Evolutionary conservation across 257 asterid genomes (phyloP), one percentile per base, ranked within the genome.

Genomic region (Voacanga thouarsii): DNA sequence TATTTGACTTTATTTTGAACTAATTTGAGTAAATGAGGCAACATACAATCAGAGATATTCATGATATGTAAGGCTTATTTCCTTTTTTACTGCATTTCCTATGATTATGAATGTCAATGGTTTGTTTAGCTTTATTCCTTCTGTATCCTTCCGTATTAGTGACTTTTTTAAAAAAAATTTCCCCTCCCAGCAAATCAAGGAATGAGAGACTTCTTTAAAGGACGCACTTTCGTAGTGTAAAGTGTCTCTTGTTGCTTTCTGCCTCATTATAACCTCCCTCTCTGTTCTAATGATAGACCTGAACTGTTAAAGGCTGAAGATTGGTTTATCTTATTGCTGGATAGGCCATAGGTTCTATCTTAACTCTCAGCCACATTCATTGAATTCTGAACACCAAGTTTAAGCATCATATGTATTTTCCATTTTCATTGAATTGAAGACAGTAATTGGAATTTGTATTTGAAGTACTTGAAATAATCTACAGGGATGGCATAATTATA

Each of bases 401-500:
- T 24, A 9, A 51, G 23, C n/a, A 30, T 21, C 43, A 33, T 30
- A 19, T 28, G 39, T 51, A 30, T 37, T 74, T 74, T 12, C 56
- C 19, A 2, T 28, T 16, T 24, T 60, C 66, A 18, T n/a, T 1
- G 74, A 12, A 75, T 75, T 66, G 44, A 16, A 18, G 78, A 44
- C 9, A 21, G 33, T 19, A 14, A 21, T 12, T 57, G 15, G 28
- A 30, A 53, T 60, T 57, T 73, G 82, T 3, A 26, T 43, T 69
- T n/a, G 43, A 61, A 51, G 26, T 28, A 24, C 44, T 57, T 71
- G 51, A 39, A 43, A 23, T 45, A 61, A 68, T 71, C 77, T 71
- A 60, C 85, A 92, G 97, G 97, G 96, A 76, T 43, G 51, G 74
- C 59, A 88, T 84, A 83, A 86, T 75, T 75, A 88, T 72, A 77